Conservation (phyloP, 2,329 filamentous ascomycete species). For the Pseudogymnoascus sp. region DNA sequence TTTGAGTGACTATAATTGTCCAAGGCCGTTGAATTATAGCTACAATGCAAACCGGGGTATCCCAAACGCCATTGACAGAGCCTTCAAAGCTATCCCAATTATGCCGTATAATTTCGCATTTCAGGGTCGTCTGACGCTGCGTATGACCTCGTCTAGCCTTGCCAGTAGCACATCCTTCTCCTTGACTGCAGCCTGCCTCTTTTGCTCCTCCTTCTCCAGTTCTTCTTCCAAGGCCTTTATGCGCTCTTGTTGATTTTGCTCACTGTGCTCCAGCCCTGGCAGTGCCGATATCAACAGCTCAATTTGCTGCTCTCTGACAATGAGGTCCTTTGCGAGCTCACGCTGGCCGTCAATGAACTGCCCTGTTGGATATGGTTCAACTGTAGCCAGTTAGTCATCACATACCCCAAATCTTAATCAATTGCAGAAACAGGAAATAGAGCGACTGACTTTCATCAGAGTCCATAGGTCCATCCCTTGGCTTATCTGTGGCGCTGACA, state of each 20-base stretch:
- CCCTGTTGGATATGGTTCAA: slow-evolving; percentile 54
- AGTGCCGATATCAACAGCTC: slow-evolving; percentile 67
- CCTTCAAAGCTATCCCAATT: neutral
- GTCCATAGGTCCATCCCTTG: slow-evolving; percentile 49
- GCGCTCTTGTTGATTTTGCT: slow-evolving; percentile 64
- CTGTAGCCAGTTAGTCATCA: slow-evolving; percentile 29
- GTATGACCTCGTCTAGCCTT: slow-evolving; percentile 54
- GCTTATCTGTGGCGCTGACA: slow-evolving; percentile 49
- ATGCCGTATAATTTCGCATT: too few relatives aligned
- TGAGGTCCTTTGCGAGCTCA: slow-evolving; percentile 68
- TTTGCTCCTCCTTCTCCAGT: slow-evolving; percentile 53
- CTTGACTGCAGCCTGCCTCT: slow-evolving; percentile 54
- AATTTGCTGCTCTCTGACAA: slow-evolving; percentile 76
- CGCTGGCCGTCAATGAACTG: slow-evolving; percentile 60
- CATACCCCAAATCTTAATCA: neutral
- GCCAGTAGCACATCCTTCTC: slow-evolving; percentile 55
- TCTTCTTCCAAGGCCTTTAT: slow-evolving; percentile 60
- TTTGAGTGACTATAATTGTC: neutral
- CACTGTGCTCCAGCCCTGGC: slow-evolving; percentile 71
- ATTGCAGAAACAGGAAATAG: slow-evolving; percentile 19
- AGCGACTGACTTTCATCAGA: slow-evolving; percentile 17
- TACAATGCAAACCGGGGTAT: slow-evolving; percentile 3
- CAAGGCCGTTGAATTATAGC: neutral
- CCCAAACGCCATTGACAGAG: slow-evolving; percentile 5
- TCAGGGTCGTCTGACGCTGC: slow-evolving; percentile 52